Evolutionary conservation across 352 stramenopile genomes (phyloP).

Genomic region (Phytophthora pistaciae): DNA sequence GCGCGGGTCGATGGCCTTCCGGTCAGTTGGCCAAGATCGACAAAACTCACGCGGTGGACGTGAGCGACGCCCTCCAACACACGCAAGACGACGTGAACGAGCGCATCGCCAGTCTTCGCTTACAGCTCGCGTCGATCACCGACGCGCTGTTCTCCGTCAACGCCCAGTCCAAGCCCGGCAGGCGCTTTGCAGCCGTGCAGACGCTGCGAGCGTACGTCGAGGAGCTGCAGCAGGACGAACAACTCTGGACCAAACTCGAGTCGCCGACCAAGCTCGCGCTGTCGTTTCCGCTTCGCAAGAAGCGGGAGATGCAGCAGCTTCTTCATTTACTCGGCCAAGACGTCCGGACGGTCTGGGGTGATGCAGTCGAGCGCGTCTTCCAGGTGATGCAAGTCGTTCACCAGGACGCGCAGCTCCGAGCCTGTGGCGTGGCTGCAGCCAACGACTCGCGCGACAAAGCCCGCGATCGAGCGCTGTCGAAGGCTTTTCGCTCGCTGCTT

Average conservation of each 20-base stretch:
- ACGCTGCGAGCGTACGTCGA: conserved; percentile 30
- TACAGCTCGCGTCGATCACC: conserved; percentile 36
- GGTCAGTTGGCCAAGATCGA: conserved; percentile 32
- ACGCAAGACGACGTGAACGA: conserved; percentile 14
- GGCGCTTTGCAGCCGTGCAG: conserved; percentile 30
- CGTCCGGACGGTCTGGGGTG: conserved; percentile 35
- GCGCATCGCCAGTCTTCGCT: conserved; percentile 27
- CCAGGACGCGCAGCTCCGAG: conserved; percentile 7
- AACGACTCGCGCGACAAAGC: conserved; percentile 14
- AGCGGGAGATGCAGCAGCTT: conserved; percentile 44
- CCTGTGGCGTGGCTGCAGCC: not conserved
- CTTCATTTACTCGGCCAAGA: conserved; percentile 31
- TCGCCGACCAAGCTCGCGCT: conserved; percentile 36
- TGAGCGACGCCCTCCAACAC: conserved; percentile 2
- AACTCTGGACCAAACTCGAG: conserved; percentile 38
- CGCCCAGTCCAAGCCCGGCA: conserved; percentile 31
- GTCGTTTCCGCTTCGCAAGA: conserved; percentile 41
- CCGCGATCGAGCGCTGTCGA: conserved; percentile 28
- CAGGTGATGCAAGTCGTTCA: conserved; percentile 24
- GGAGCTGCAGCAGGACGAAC: conserved; percentile 29
- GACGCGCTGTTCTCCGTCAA: conserved; percentile 42
- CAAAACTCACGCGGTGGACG: conserved; percentile 11
- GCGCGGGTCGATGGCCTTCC: conserved; percentile 37
- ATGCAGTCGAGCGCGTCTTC: conserved; percentile 41
- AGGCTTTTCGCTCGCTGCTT: conserved; percentile 33